Percentiles rank a stretch among this genome's conserved stretches.
These are phyloP conservation scores for Chrysochromulina tobinii DNA, from an alignment of 78 protist genomes.

Conservation along the genomic window DNA sequence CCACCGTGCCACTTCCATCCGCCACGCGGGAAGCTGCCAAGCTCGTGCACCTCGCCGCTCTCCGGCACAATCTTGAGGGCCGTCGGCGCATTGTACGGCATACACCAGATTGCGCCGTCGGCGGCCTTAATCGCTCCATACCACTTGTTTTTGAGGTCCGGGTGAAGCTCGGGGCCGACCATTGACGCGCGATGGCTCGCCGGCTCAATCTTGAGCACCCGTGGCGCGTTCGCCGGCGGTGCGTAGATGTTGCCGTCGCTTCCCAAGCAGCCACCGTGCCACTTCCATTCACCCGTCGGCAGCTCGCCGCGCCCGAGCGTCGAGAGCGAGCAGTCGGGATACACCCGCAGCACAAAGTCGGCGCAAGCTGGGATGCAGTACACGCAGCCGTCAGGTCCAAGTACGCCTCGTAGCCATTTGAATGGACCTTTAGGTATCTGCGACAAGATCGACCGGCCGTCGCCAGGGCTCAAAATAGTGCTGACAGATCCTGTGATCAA, in stretches of 20 bases:
- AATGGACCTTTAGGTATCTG: not conserved
- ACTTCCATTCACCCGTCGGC: not conserved
- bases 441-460: not conserved
- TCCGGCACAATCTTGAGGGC: not conserved
- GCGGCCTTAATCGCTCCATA: not conserved
- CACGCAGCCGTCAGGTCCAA: not conserved
- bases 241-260: not conserved
- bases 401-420: slow-evolving; percentile 4
- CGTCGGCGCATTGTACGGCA: not conserved
- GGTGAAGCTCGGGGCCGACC: not conserved
- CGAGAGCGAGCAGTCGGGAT: not conserved
- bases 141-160: not conserved
- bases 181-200: not conserved
- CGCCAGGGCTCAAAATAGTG: too few species aligned
- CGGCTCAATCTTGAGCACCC: not conserved
- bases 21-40: not conserved
- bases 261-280: not conserved
- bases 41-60: not conserved
- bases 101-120: not conserved
- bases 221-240: not conserved
- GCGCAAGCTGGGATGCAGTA: not conserved
- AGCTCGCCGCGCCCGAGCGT: not conserved
- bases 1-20: not conserved
- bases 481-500: too few species aligned
- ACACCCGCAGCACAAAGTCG: not conserved